Conservation (phyloP, 208 protist genomes). For the Naegleria lovaniensis region DNA sequence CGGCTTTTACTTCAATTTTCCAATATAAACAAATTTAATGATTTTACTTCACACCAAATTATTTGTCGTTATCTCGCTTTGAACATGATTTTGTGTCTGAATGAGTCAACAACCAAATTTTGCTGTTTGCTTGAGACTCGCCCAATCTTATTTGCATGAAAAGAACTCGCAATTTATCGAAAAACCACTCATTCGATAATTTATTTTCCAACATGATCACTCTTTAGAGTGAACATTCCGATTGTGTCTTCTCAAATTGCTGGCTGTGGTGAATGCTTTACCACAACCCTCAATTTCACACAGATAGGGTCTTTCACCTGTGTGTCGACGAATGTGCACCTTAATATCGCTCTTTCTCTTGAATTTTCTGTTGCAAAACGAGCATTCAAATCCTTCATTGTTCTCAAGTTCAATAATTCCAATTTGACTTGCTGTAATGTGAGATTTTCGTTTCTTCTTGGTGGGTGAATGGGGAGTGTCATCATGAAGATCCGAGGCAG, state of each 20-base stretch:
- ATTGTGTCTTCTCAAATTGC: background rate
- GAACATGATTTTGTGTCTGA: too few relatives aligned
- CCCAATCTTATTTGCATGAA: too few relatives aligned
- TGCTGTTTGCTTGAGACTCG: too few relatives aligned
- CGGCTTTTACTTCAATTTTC: too few relatives aligned
- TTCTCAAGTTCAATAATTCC: background rate
- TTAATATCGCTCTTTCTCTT: slow-evolving; percentile 6
- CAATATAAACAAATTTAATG: too few relatives aligned
- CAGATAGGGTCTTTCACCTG: slow-evolving; percentile 1
- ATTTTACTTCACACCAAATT: too few relatives aligned
- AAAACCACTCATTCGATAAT: too few relatives aligned
- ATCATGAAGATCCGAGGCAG: too few relatives aligned
- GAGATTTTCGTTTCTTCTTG: background rate
- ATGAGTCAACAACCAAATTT: too few relatives aligned
- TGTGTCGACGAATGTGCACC: background rate
- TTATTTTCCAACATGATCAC: background rate
- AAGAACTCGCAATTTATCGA: too few relatives aligned
- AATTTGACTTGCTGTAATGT: background rate
- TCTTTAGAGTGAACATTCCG: background rate
- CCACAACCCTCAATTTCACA: background rate
- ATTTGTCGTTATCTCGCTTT: too few relatives aligned
- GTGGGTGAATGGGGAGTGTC: too few relatives aligned
- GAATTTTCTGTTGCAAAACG: background rate
- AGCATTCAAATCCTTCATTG: background rate
- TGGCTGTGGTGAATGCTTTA: background rate